These are phyloP conservation scores for Nitzschia sp. DNA, from an alignment of 108 stramenopile species.

Conservation along the genomic window DNA sequence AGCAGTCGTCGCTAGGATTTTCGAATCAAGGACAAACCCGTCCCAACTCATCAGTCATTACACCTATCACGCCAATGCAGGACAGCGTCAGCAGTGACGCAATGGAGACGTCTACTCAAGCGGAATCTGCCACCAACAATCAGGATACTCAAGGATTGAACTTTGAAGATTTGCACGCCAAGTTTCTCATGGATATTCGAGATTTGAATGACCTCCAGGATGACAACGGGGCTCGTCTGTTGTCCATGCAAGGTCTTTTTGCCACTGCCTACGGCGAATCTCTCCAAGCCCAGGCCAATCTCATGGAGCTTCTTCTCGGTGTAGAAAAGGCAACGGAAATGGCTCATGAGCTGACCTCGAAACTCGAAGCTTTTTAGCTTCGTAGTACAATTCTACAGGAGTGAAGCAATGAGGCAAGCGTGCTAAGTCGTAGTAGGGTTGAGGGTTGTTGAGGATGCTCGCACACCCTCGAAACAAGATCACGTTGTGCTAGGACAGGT, in stretches of 20 bases:
- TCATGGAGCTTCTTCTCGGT: not conserved
- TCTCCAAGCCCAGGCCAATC: conserved; percentile 11
- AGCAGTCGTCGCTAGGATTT: too few relatives aligned
- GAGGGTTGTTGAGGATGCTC: too few relatives aligned
- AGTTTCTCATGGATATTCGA: conserved; percentile 23
- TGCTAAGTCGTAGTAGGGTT: too few relatives aligned
- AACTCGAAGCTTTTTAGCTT: not conserved
- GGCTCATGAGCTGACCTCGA: not conserved
- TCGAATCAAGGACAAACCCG: too few relatives aligned
- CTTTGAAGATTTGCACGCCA: conserved; percentile 16
- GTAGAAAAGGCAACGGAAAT: not conserved
- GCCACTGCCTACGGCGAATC: conserved; percentile 10
- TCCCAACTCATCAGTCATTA: not conserved
- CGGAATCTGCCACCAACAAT: not conserved
- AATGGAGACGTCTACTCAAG: not conserved
- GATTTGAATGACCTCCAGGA: conserved; percentile 21
- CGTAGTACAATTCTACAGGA: too few relatives aligned
- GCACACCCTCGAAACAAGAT: too few relatives aligned
- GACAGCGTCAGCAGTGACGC: not conserved
- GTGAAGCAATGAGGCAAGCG: too few relatives aligned
- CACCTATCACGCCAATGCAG: not conserved
- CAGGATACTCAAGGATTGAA: not conserved
- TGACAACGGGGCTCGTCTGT: not conserved
- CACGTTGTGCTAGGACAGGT: too few relatives aligned
- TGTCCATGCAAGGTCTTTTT: conserved; percentile 10